A percentile compares a stretch with the other conserved stretches of the same genome.
Conservation (phyloP, 495 filamentous ascomycete genomes). For the Podospora pseudocomata region DNA sequence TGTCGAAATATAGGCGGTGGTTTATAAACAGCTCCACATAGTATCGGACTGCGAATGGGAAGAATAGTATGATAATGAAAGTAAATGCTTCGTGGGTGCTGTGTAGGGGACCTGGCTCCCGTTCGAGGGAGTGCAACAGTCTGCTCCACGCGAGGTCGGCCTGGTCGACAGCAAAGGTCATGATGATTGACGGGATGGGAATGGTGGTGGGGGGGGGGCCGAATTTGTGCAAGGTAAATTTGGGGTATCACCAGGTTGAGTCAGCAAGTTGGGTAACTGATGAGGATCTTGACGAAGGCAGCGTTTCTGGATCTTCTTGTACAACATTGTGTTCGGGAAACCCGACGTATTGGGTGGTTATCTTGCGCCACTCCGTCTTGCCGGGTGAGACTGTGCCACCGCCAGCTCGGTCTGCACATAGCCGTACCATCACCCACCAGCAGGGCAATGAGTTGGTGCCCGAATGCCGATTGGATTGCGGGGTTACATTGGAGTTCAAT, state of each 20-base stretch:
- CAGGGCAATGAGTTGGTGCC: neutral
- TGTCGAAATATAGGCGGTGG: neutral
- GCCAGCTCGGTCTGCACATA: neutral
- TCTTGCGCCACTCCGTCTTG: neutral
- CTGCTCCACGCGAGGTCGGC: neutral
- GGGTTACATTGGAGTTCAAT: neutral
- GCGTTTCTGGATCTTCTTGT: neutral
- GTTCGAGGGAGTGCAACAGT: neutral
- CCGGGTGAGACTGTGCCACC: neutral
- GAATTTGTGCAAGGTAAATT: too few relatives aligned
- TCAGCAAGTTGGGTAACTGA: neutral
- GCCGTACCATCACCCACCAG: neutral
- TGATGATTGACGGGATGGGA: neutral
- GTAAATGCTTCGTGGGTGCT: neutral
- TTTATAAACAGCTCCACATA: neutral
- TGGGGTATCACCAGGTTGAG: neutral
- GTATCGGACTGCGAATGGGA: constrained; percentile 4
- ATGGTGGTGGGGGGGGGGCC: neutral
- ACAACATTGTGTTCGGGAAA: neutral
- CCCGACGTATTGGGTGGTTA: neutral
- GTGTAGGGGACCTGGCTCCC: neutral
- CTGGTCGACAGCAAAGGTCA: neutral
- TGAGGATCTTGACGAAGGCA: neutral
- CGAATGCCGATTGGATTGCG: neutral
- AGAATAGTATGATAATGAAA: neutral